A percentile compares a stretch with the other conserved stretches of the same genome.
Conservation (phyloP, 306 rosid genomes). For the Cicer bijugum region DNA sequence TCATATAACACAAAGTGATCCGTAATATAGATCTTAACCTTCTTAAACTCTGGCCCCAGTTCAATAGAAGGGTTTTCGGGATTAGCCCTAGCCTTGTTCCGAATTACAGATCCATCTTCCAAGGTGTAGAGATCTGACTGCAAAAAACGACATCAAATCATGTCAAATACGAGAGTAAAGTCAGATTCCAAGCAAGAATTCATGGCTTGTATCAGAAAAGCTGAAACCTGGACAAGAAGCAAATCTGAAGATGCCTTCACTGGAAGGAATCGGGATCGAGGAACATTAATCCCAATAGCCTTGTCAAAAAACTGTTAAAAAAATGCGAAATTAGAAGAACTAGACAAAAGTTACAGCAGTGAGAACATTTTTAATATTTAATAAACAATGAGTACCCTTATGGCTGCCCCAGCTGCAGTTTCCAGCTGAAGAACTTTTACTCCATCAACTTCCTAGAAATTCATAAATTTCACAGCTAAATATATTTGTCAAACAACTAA, state of each 20-base stretch:
- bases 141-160: slow-evolving; percentile 33
- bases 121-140: slow-evolving; percentile 94
- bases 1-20: slow-evolving; percentile 30
- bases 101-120: slow-evolving; percentile 69
- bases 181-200: slow-evolving; percentile 27
- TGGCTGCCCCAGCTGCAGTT: slow-evolving; percentile 99
- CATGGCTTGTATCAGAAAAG: slow-evolving; percentile 34
- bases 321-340: slow-evolving; percentile 28
- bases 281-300: slow-evolving; percentile 91
- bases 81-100: slow-evolving; percentile 70
- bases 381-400: slow-evolving; percentile 62
- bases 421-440: slow-evolving; percentile 94
- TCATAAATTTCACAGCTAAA: slow-evolving; percentile 37
- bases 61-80: slow-evolving; percentile 92
- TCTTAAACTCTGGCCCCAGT: slow-evolving; percentile 96
- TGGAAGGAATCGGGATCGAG: slow-evolving; percentile 96
- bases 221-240: slow-evolving; percentile 93
- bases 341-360: slow-evolving; percentile 19
- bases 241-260: slow-evolving; percentile 98
- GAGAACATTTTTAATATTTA: slow-evolving; percentile 22
- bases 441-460: slow-evolving; percentile 89
- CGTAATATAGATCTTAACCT: slow-evolving; percentile 56
- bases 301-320: slow-evolving; percentile 76
- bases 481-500: slow-evolving; percentile 29
- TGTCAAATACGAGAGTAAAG: slow-evolving; percentile 36